A percentile compares a stretch with the other conserved stretches of the same genome.
phyloP scores from a whole-genome alignment of 2,329 filamentous ascomycete genomes.

The Trichoderma sp. region DNA sequence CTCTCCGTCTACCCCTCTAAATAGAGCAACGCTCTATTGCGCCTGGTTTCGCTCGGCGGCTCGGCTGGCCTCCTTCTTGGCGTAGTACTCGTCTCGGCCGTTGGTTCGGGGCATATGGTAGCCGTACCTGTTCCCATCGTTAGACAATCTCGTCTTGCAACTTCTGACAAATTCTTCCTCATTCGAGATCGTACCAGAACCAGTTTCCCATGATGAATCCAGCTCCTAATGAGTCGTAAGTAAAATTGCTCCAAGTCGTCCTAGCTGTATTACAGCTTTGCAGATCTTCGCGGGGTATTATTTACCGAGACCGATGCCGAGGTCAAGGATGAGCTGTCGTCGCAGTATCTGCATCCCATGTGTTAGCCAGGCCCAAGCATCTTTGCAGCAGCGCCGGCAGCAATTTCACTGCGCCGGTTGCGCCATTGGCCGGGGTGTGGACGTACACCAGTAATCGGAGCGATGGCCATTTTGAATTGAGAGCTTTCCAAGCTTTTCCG shows the following conservation, averaged over 20 bases:
- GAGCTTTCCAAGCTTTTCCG: constrained; percentile 31
- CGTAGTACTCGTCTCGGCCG: constrained; percentile 60
- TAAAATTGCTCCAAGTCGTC: constrained; percentile 16
- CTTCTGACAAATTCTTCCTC: not conserved
- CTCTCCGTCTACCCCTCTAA: not conserved
- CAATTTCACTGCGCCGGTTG: constrained; percentile 24
- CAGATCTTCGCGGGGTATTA: not conserved
- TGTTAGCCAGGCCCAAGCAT: constrained; percentile 18
- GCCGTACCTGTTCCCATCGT: constrained; percentile 53
- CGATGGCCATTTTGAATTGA: constrained; percentile 53
- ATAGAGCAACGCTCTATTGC: not conserved
- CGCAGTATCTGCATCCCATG: constrained; percentile 56
- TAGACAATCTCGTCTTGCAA: not conserved
- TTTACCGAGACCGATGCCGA: constrained; percentile 59
- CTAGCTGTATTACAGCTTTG: not conserved
- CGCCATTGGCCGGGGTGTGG: constrained; percentile 37
- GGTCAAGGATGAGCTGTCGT: constrained; percentile 59
- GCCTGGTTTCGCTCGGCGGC: constrained; percentile 43
- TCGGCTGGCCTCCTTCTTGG: constrained; percentile 59
- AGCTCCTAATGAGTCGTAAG: constrained; percentile 49
- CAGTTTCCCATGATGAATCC: constrained; percentile 57
- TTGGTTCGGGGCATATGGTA: constrained; percentile 62
- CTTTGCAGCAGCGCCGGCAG: constrained; percentile 38
- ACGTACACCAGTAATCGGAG: constrained; percentile 63
- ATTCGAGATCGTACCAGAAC: constrained; percentile 55